phyloP scores from a whole-genome alignment of 352 stramenopile genomes.

The Globisporangium cederbergense region DNA sequence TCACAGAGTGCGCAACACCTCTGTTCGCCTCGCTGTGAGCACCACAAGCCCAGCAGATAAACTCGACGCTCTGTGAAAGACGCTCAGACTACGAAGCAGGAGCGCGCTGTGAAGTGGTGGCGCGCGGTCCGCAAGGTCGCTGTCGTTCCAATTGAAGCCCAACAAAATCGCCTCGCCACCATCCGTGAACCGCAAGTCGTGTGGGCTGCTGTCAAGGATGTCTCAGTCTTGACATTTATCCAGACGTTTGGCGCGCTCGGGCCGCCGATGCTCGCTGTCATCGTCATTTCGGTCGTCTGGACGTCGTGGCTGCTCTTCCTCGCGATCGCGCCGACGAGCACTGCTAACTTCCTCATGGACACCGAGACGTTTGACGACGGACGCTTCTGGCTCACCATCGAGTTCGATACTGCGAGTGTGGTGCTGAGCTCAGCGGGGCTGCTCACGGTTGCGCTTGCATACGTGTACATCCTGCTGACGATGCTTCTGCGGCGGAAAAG shows the following conservation, averaged over 20 bases:
- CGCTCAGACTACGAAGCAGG: background rate
- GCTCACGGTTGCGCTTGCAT: conserved; percentile 6
- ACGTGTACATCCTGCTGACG: conserved; percentile 21
- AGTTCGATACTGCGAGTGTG: conserved; percentile 14
- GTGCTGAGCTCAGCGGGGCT: conserved; percentile 18
- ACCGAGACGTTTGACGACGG: conserved; percentile 31
- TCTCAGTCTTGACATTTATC: conserved; percentile 1
- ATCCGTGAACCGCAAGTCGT: background rate
- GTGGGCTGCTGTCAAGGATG: background rate
- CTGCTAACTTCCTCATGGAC: conserved; percentile 35
- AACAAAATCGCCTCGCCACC: background rate
- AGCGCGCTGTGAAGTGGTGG: background rate
- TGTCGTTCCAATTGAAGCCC: background rate
- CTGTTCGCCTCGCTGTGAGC: background rate
- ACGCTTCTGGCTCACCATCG: conserved; percentile 34
- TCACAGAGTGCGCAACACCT: background rate
- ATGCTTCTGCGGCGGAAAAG: conserved; percentile 24
- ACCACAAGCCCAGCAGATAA: background rate
- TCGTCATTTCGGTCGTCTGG: conserved; percentile 26
- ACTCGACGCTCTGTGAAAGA: background rate
- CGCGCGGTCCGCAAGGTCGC: background rate
- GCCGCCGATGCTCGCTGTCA: background rate
- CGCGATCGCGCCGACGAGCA: conserved; percentile 24
- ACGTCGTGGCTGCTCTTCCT: conserved; percentile 30
- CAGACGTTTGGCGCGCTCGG: conserved; percentile 8